Evolutionary conservation across 2,329 filamentous ascomycete genomes (phyloP).

Genomic region (Fonsecaea monophora): DNA sequence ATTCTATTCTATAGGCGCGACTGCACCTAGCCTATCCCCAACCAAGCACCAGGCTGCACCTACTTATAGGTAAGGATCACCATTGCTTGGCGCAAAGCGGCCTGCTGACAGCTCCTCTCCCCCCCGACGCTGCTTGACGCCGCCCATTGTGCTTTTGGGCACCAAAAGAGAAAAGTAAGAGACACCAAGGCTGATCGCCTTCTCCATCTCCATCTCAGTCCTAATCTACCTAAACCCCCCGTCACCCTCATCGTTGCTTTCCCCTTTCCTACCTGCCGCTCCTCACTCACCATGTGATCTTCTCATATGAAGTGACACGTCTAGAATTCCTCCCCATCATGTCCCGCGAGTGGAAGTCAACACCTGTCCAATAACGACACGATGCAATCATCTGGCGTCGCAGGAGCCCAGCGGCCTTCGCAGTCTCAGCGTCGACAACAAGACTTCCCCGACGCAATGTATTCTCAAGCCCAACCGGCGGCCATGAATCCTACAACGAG

Average conservation of each 20-base stretch:
- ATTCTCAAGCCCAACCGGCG: conserved; percentile 22
- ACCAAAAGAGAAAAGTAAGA: conserved; percentile 15
- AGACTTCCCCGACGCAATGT: conserved; percentile 23
- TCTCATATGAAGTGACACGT: conserved; percentile 5
- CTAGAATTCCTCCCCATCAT: conserved; percentile 9
- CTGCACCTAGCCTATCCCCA: not conserved
- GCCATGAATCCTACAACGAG: conserved; percentile 25
- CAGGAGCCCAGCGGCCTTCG: conserved; percentile 28
- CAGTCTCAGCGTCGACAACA: conserved; percentile 31
- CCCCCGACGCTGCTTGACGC: not conserved
- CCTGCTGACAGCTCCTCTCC: not conserved
- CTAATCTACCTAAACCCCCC: not conserved
- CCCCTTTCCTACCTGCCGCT: not conserved
- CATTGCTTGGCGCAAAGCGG: not conserved
- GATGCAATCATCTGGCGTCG: conserved; percentile 25
- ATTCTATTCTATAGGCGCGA: not conserved
- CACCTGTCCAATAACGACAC: conserved; percentile 22
- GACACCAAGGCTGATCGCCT: conserved; percentile 7
- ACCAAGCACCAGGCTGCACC: not conserved
- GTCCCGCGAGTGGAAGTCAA: conserved; percentile 6
- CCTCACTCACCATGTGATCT: conserved; percentile 11
- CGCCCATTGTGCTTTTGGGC: conserved; percentile 1
- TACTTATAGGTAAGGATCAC: not conserved
- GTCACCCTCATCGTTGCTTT: conserved; percentile 9
- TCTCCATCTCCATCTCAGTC: conserved; percentile 3